Conservation (phyloP, 805 yeast species). For the Teunomyces funiuensis region DNA sequence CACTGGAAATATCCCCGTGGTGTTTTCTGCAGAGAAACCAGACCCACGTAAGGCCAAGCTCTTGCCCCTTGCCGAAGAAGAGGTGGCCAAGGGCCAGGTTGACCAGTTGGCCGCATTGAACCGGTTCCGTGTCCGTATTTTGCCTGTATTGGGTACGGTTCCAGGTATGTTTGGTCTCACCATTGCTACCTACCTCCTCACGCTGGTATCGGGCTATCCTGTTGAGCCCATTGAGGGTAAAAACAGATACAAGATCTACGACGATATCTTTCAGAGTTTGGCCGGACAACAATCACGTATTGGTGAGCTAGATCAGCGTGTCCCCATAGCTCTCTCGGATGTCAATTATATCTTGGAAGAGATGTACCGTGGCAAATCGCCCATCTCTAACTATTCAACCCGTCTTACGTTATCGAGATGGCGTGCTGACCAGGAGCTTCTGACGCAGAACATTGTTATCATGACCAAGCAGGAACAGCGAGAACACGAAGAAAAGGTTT, state of each 20-base stretch:
- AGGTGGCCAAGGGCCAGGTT: conserved; percentile 76
- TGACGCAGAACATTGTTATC: conserved; percentile 77
- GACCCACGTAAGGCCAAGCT: conserved; percentile 90
- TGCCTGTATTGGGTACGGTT: conserved; percentile 95
- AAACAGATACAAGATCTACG: conserved; percentile 81
- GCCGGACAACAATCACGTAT: conserved; percentile 86
- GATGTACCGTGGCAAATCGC: conserved; percentile 89
- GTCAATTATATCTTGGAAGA: conserved; percentile 86
- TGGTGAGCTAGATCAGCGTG: conserved; percentile 68
- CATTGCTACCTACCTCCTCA: conserved; percentile 79
- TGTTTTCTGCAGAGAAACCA: conserved; percentile 93
- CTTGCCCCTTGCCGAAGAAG: conserved; percentile 81
- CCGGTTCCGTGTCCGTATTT: conserved; percentile 88
- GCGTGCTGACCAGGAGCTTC: conserved; percentile 67
- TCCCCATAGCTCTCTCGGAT: conserved; percentile 72
- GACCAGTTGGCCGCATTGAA: conserved; percentile 83
- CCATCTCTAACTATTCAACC: conserved; percentile 78
- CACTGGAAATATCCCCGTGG: conserved; percentile 73
- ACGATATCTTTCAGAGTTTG: conserved; percentile 74
- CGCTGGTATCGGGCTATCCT: conserved; percentile 82
- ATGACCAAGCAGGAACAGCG: conserved; percentile 88
- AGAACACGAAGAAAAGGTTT: conserved; percentile 71
- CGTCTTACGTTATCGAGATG: conserved; percentile 80
- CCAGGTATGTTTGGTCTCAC: conserved; percentile 96
- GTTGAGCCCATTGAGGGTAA: conserved; percentile 90